These are phyloP conservation scores for Fennellomyces sp. DNA, from an alignment of 371 early-diverging fungal genomes.

Conservation along the genomic window DNA sequence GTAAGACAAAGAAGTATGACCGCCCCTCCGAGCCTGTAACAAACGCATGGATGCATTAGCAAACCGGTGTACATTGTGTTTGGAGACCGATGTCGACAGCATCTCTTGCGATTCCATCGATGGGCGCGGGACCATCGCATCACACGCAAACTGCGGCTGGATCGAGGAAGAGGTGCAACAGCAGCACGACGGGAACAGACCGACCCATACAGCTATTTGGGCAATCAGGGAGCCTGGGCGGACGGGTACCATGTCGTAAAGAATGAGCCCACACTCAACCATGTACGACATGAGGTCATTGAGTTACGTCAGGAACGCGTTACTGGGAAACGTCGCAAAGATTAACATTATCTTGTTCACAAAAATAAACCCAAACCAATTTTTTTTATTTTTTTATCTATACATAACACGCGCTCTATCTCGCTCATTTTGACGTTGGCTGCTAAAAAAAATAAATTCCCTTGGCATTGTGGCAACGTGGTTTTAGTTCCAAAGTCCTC, in stretches of 20 bases:
- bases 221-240: slow-evolving; percentile 35
- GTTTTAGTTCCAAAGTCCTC: too few relatives aligned
- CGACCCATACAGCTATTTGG: slow-evolving; percentile 46
- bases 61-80: slow-evolving; percentile 50
- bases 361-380: too few relatives aligned
- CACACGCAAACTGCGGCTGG: slow-evolving; percentile 40
- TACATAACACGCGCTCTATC: too few relatives aligned
- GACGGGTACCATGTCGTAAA: slow-evolving; percentile 12
- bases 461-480: background rate
- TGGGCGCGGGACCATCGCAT: slow-evolving; percentile 38
- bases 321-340: slow-evolving; percentile 21
- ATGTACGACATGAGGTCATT: slow-evolving; percentile 28
- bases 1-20: slow-evolving; percentile 17
- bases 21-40: too few relatives aligned
- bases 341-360: background rate
- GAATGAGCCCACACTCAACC: slow-evolving; percentile 12
- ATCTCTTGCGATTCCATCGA: slow-evolving; percentile 41
- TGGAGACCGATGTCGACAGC: slow-evolving; percentile 37
- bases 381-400: too few relatives aligned
- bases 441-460: background rate
- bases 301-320: slow-evolving; percentile 27
- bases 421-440: background rate
- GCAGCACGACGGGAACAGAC: slow-evolving; percentile 1
- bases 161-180: slow-evolving; percentile 17
- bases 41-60: slow-evolving; percentile 7